Percentiles rank a stretch among this genome's conserved stretches.
Evolutionary conservation across 2,329 filamentous ascomycete species (phyloP).

Genomic region (Pyrenophora graminea): DNA sequence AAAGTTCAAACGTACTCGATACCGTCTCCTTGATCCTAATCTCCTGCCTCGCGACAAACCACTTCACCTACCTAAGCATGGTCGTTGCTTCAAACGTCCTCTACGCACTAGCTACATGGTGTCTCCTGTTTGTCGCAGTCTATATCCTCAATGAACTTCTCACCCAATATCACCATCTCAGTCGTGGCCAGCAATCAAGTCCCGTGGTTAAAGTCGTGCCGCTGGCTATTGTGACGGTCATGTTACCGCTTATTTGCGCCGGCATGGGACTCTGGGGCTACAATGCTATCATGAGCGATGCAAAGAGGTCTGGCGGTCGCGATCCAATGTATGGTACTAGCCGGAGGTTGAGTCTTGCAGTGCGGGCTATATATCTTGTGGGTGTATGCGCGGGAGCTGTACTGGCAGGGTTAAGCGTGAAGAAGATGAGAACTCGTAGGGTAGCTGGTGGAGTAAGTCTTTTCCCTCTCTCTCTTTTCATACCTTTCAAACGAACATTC

Average conservation of each 20-base stretch:
- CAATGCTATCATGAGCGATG: background rate
- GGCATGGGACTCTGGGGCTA: slow-evolving; percentile 21
- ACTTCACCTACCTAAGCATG: slow-evolving; percentile 9
- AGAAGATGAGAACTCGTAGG: slow-evolving; percentile 20
- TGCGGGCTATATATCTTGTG: slow-evolving; percentile 24
- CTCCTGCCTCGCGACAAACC: slow-evolving; percentile 13
- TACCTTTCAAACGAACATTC: no score
- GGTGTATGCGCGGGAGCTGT: slow-evolving; percentile 19
- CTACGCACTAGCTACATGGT: slow-evolving; percentile 20
- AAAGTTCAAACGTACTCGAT: slow-evolving; percentile 13
- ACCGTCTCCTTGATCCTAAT: slow-evolving; percentile 19
- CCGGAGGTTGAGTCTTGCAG: slow-evolving; percentile 13
- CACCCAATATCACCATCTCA: background rate
- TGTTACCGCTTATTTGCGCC: slow-evolving; percentile 23
- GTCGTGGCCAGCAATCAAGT: slow-evolving; percentile 16
- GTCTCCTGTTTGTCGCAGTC: slow-evolving; percentile 31
- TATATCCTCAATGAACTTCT: slow-evolving; percentile 34
- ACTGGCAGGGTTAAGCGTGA: slow-evolving; percentile 18
- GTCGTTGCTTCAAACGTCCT: slow-evolving; percentile 27
- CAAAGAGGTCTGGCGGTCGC: no score
- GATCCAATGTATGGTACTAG: no score
- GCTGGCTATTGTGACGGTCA: slow-evolving; percentile 20
- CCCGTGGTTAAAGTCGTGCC: slow-evolving; percentile 18
- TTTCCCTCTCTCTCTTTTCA: background rate
- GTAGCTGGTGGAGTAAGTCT: slow-evolving; percentile 25